Evolutionary conservation across 768 basidiomycete genomes (phyloP).

Genomic region (Mycena latifolia): DNA sequence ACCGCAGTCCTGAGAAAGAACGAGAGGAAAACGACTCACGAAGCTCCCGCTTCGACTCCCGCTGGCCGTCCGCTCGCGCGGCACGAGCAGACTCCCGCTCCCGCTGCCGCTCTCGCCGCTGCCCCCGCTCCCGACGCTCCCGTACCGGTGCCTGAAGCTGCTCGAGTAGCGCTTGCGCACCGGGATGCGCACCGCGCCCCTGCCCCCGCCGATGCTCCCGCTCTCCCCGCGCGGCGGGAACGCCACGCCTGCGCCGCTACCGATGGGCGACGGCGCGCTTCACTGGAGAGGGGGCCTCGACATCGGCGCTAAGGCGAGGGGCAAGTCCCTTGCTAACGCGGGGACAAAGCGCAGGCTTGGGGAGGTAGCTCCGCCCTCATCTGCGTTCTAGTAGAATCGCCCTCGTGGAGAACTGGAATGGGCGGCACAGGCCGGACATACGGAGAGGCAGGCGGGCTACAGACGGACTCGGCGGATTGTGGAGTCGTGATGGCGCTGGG

Average conservation of each 20-base stretch:
- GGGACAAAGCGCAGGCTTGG: too few species aligned
- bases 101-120: constrained; percentile 40
- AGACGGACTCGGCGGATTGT: too few species aligned
- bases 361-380: too few species aligned
- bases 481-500: too few species aligned
- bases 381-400: too few species aligned
- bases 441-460: too few species aligned
- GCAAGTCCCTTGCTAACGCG: too few species aligned
- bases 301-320: too few species aligned
- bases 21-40: constrained; percentile 23
- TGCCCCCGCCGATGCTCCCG: constrained; percentile 34
- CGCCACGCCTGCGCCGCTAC: constrained; percentile 13
- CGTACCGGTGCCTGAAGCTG: constrained; percentile 82
- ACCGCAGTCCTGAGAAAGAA: not conserved
- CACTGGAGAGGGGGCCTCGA: too few species aligned
- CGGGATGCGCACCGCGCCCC: constrained; percentile 35
- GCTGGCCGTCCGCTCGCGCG: not conserved
- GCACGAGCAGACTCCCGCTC: constrained; percentile 7
- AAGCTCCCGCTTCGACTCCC: constrained; percentile 33
- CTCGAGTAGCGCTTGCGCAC: constrained; percentile 79
- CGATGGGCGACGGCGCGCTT: not conserved
- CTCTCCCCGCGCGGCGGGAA: constrained; percentile 17
- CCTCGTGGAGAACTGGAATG: too few species aligned
- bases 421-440: too few species aligned
- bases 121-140: constrained; percentile 54